Conservation (phyloP, 345 rosid species). For the Acer negundo region DNA sequence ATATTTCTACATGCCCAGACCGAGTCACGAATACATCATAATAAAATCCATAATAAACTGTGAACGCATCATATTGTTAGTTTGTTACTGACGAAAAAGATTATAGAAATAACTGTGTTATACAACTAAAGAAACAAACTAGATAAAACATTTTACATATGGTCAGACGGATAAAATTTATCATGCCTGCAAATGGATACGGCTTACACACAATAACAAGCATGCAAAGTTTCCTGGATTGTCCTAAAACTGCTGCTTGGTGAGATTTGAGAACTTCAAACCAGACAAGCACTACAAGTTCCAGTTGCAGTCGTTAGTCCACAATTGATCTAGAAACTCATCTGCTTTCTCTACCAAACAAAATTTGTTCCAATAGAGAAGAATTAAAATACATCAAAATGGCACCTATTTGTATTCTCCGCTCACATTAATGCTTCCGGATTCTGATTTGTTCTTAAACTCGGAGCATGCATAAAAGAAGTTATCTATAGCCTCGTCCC, state of each 20-base stretch:
- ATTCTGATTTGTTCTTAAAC: background rate
- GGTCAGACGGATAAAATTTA: background rate
- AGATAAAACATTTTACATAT: background rate
- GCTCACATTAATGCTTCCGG: slow-evolving; percentile 16
- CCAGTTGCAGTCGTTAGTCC: slow-evolving; percentile 15
- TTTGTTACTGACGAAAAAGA: too few species aligned
- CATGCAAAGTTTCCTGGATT: slow-evolving; percentile 9
- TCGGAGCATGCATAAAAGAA: background rate
- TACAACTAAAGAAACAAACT: background rate
- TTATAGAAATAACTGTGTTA: too few species aligned
- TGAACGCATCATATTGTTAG: too few species aligned
- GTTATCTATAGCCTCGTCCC: slow-evolving; percentile 56
- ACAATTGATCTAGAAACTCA: slow-evolving; percentile 12
- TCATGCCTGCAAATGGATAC: background rate
- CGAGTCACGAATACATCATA: too few species aligned
- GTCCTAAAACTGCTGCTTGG: background rate
- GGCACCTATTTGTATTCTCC: slow-evolving; percentile 8
- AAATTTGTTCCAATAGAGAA: slow-evolving; percentile 17
- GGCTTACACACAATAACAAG: background rate
- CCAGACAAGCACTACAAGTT: background rate
- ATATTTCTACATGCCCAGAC: too few species aligned
- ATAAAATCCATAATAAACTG: too few species aligned
- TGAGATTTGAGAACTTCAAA: background rate
- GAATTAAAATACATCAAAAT: slow-evolving; percentile 26
- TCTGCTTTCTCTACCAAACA: slow-evolving; percentile 17